Evolutionary conservation across 441 rosid species (phyloP), one percentile per base, ranked within the genome.

Genomic region (Kokia cookei): DNA sequence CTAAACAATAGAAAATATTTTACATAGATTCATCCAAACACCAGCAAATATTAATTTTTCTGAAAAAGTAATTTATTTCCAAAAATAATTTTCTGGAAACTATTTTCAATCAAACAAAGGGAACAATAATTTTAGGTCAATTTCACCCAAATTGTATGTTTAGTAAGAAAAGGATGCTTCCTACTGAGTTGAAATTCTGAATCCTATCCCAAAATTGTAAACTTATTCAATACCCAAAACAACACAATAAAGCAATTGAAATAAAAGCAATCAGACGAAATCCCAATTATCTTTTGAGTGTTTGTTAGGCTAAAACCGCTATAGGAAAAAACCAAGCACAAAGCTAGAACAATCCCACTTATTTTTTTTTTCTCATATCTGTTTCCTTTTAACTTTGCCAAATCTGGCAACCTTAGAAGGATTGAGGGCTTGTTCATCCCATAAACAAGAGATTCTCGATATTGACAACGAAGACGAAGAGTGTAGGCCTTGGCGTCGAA

Each of bases 371-470:
- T 37, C 6, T 37, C 40, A 37, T 37, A 6, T 37, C 40, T 37
- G 40, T 37, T 37, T 66, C 22, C 15, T 32, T 51, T 29, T n/a
- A 51, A 69, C 47, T 29, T 50, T 53, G 19, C 50, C 60, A 80
- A 88, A 83, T 82, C 92, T 88, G 92, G 90, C 91, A 81, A 86
- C 81, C 80, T 58, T 80, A 7, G 88, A 78, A 32, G 90, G 89
- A 67, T 82, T 87, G 59, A 83, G 90, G 81, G 86, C 91, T 62
- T 93, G 89, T 76, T 68, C 86, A 82, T 82, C 85, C 14, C 76
- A 79, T 76, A 76, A 84, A 87, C 88, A 83, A 80, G 74, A 86
- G 26, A 11, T 74, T 63, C 74, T 79, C 13, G 87, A 80, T 15
- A 77, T 37, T 37, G 40, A 72, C 43, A 71, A 71, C 81, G 82